Base-by-base conservation (phyloP, 805 yeast species). In the Clavispora santaluciae region DNA sequence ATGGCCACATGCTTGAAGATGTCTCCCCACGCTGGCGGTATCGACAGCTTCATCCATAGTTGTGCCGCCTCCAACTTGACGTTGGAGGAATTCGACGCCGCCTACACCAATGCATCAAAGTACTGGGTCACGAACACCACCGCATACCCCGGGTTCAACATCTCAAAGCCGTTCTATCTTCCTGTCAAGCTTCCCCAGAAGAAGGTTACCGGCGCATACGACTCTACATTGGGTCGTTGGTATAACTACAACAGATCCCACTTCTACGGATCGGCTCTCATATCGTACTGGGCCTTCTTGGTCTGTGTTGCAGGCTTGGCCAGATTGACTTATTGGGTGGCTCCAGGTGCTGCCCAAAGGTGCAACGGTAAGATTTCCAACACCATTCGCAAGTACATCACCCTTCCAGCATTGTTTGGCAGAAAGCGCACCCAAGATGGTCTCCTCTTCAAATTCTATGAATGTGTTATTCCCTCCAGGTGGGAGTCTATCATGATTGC, bases 381-480 rank as follows among this genome's bases (percentile, higher is more conserved):
- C 38, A n/a, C 54, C 4, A 47, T 46, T 50, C 67, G 68, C 40
- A 51, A 52, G 33, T 42, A 57, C 36, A 37, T 70, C 9, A 38
- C 60, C 11, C 42, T 66, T 34, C 72, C 75, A 2, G 70, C 74
- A 1, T 42, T 60, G 22, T 55, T 60, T 34, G 57, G 56, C 6
- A 41, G 49, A 17, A 36, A 54, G 22, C 71, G 64, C 40, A 47
- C 50, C 13, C 49, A 50, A 33, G 50, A 43, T 39, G 35, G 36
- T 8, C 38, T 34, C 9, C 26, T 41, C 22, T 38, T 47, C 24
- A 41, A 33, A 29, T 18, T 38, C 20, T 35, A 48, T 33, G 48
- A 44, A 64, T 46, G 40, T n/a, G 42, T 67, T n/a, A 44, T 75
- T 34, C 85, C 86, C 1, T 70, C 79, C 3, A 64, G 83, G 48